These are phyloP conservation scores for Endothia cerciana DNA, from an alignment of 2,329 filamentous ascomycete species.

Conservation along the genomic window DNA sequence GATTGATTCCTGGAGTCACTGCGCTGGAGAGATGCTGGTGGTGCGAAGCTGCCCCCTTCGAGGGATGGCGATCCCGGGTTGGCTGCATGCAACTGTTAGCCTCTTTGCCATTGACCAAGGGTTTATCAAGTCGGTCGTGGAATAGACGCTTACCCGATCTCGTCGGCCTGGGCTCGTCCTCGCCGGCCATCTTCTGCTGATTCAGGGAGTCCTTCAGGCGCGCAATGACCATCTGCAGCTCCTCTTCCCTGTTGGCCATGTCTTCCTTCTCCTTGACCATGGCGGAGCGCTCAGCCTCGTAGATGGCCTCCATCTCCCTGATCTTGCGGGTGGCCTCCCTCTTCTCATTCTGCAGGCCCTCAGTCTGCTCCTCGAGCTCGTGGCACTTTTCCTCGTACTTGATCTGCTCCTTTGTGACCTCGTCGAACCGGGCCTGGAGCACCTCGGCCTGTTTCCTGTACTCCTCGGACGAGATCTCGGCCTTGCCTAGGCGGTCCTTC, in stretches of 20 bases:
- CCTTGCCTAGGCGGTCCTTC: conserved; percentile 78
- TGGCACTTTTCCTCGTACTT: conserved; percentile 87
- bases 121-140: neutral
- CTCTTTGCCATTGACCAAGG: neutral
- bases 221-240: conserved; percentile 88
- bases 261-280: conserved; percentile 93
- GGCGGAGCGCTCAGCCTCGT: conserved; percentile 85
- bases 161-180: conserved; percentile 61
- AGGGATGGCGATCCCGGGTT: conserved; percentile 68
- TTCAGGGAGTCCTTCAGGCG: conserved; percentile 87
- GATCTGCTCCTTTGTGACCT: conserved; percentile 79
- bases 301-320: conserved; percentile 89
- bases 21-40: conserved; percentile 79
- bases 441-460: conserved; percentile 84
- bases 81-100: conserved; percentile 33
- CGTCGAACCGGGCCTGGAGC: conserved; percentile 83
- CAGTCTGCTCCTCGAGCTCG: conserved; percentile 82
- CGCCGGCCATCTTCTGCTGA: conserved; percentile 70
- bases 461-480: conserved; percentile 77
- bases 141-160: conserved; percentile 56
- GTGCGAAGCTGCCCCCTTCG: conserved; percentile 81
- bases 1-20: conserved; percentile 90
- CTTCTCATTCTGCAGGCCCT: conserved; percentile 81
- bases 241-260: conserved; percentile 80
- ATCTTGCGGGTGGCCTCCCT: conserved; percentile 81